Percentiles rank a stretch among this genome's conserved stretches.
Conservation (phyloP, 2,329 filamentous ascomycete species). For the Apiospora pterosperma region DNA sequence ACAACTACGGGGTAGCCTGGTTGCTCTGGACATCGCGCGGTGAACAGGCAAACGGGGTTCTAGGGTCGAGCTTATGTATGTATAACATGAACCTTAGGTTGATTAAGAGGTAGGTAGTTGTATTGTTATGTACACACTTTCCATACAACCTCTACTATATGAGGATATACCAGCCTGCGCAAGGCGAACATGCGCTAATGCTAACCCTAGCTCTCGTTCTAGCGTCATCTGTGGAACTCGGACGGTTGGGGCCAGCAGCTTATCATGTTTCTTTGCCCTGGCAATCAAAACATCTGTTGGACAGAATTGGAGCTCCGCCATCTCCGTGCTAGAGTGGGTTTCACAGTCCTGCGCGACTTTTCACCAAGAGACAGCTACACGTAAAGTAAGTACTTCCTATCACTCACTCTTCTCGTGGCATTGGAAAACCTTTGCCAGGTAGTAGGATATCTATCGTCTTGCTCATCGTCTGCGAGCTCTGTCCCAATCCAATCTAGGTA, state of each 20-base stretch:
- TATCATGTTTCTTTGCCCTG: not conserved
- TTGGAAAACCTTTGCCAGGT: not conserved
- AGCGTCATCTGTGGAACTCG: not conserved
- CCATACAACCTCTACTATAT: no score
- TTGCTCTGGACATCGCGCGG: not conserved
- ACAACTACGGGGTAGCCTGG: not conserved
- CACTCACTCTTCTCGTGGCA: no score
- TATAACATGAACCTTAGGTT: no score
- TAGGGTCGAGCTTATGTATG: not conserved
- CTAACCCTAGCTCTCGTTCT: not conserved
- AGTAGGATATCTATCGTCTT: not conserved
- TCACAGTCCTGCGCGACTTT: not conserved
- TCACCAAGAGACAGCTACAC: not conserved
- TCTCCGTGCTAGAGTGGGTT: not conserved
- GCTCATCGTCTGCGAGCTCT: not conserved
- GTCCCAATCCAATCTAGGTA: not conserved
- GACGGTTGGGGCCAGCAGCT: not conserved
- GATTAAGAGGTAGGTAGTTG: no score
- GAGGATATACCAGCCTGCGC: no score
- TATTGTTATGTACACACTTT: no score
- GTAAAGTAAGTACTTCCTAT: no score
- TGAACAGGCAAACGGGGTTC: not conserved
- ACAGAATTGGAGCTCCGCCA: not conserved
- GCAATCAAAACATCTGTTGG: not conserved
- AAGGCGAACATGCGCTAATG: constrained; percentile 1